Evolutionary conservation across 2,329 filamentous ascomycete genomes (phyloP), one percentile per base, ranked within the genome.

Genomic region (Helminthosporium solani): DNA sequence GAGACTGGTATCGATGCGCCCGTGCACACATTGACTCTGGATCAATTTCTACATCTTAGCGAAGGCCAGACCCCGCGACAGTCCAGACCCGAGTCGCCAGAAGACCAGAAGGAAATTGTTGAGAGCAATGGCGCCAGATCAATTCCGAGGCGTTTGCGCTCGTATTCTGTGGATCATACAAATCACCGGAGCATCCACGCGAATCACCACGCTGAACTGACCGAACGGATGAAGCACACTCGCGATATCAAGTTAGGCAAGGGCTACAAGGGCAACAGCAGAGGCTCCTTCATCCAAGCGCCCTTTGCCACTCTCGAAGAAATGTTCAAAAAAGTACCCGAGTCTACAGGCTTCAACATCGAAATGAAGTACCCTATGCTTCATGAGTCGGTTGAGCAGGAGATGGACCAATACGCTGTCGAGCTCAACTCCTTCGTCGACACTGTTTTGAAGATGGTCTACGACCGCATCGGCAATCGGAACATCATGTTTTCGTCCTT

Each of bases 341-440:
- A 87, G 52, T 78, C 82, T 12, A 87, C 95, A 18, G 91, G 94
- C 12, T 99, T 99, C 79, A 97, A 99, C 71, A 95, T 99, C 58
- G 94, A 99, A 75, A 88, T 99, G 81, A 97, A 99, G 73, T 99
- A 99, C 67, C 94, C 94, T 4, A 97, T 97, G 91, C 82, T 99
- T 33, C 87, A 92, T 67, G 95, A 99, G 76, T 89, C 84, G 47
- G 90, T 96, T 70, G 88, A 95, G 68, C 88, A 96, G 56, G 90
- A 95, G 58, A 96, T 97, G 90, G 92, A 96, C 67, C 88, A 88
- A 2, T 96, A 96, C 64, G 91, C 90, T 0, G 88, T 97, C 37
- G 94, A 99, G 73, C 81, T 97, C 58, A 97, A 97, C 72, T 90
- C 87, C 1, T 99, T 97, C 69, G 92, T 95, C 64, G 94, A 99